Base-by-base conservation (phyloP, 805 yeast species). In the Saturnispora mendoncae region DNA sequence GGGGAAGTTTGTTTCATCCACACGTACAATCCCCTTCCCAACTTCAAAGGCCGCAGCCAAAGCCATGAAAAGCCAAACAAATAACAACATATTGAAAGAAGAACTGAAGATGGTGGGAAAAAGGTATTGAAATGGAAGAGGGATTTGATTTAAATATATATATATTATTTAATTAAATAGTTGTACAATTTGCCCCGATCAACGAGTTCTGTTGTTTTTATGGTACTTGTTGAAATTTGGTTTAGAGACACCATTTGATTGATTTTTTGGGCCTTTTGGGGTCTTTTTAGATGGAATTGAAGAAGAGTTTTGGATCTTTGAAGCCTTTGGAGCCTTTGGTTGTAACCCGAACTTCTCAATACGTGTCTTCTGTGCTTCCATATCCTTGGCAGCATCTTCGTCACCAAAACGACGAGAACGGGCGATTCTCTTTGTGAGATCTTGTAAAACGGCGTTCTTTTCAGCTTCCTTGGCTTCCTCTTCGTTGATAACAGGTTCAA, bases 321-420 rank as follows among this genome's bases (percentile, higher is more conserved):
- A 21, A 4, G 36, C 26, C 7, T 23, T 14, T 31, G 19, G 20
- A 26, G 42, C 17, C 17, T 37, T 37, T 37, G 69, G 57, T 46
- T 78, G 81, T 38, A 85, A 74, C 23, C 97, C 97, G 56, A 86
- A 88, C 65, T 84, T 86, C 57, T 80, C 80, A 48, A 87, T 76
- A 56, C 95, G 75, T 28, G 68, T 69, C 51, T 86, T 65, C 46
- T 75, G 79, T 46, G 74, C 76, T 54, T 75, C 75, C 36, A 82
- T 74, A 29, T 67, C 67, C 20, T 74, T 71, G 17, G 63, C 64
- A 24, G 53, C 57, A 12, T 64, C 63, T 39, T 79, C 86, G 46
- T 69, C 72, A 18, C 90, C 92, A 52, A 87, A 88, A 58, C 84
- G 84, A 55, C 75, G 74, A 14, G 87, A 82, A 53, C 97, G 73